These are phyloP conservation scores for Picea abies DNA, from an alignment of 83 land plant species.

Conservation along the genomic window DNA sequence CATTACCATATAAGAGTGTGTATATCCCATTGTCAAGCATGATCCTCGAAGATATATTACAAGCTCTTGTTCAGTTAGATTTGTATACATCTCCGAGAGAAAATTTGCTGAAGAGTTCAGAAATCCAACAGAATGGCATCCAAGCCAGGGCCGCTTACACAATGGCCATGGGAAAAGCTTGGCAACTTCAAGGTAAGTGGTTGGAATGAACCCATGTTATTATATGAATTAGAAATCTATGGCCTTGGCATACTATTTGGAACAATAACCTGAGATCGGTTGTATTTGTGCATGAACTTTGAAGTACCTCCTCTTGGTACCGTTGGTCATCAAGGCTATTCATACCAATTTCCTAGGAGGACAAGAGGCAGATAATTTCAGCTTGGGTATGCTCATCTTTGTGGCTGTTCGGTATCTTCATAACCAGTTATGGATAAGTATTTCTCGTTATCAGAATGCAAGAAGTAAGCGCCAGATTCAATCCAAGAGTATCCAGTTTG, in stretches of 20 bases:
- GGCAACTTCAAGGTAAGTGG: slow-evolving; percentile 51
- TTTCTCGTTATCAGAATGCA: slow-evolving; percentile 46
- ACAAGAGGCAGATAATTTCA: slow-evolving; percentile 5
- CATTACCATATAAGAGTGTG: no score
- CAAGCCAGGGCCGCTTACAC: slow-evolving; percentile 49
- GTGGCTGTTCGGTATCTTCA: slow-evolving; percentile 22
- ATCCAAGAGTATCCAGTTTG: slow-evolving; percentile 38
- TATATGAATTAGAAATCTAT: no score
- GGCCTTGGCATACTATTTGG: no score
- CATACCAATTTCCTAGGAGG: slow-evolving; percentile 13
- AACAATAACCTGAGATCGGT: no score
- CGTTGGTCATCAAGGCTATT: slow-evolving; percentile 24
- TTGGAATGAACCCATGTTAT: no score
- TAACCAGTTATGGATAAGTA: slow-evolving; percentile 42
- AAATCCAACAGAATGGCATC: slow-evolving; percentile 36
- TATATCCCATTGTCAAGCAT: no score
- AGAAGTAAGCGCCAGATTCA: slow-evolving; percentile 37
- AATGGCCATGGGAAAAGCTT: slow-evolving; percentile 67
- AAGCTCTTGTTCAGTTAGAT: no score
- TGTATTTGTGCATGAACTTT: no score
- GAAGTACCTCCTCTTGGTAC: slow-evolving; percentile 42
- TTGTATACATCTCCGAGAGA: no score
- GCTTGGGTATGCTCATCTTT: slow-evolving; percentile 17
- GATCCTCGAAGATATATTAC: no score
- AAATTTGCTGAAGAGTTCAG: no score